Evolutionary conservation across 805 yeast species (phyloP).

Genomic region (Clavispora vitiphila): DNA sequence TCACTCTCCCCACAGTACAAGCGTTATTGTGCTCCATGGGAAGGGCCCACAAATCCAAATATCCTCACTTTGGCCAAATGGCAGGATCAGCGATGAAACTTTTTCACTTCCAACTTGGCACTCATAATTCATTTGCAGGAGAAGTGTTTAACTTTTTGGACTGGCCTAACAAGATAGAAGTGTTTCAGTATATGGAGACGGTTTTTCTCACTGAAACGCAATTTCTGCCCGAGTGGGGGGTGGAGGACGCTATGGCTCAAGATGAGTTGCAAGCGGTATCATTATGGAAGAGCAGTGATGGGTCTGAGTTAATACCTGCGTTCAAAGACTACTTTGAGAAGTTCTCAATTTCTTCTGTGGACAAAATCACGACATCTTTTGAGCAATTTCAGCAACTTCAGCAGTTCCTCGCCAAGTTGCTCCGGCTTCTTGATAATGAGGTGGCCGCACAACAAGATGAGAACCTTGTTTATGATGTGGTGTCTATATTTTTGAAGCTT

Average conservation of each 20-base stretch:
- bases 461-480: constrained; percentile 21
- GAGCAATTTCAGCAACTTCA: constrained; percentile 20
- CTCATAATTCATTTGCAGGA: constrained; percentile 33
- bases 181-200: constrained; percentile 26
- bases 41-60: background rate
- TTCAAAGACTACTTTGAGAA: constrained; percentile 44
- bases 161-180: constrained; percentile 22
- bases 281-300: background rate
- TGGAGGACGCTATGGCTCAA: constrained; percentile 1
- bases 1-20: constrained; percentile 40
- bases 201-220: constrained; percentile 19
- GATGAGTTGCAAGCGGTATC: constrained; percentile 1
- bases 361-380: constrained; percentile 16
- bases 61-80: background rate
- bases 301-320: constrained; percentile 28
- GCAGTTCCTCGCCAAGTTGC: constrained; percentile 19
- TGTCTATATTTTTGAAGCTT: constrained; percentile 49
- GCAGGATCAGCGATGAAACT: background rate
- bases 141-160: constrained; percentile 32
- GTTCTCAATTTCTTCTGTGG: constrained; percentile 35
- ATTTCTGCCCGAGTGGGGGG: constrained; percentile 4
- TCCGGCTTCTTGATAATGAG: constrained; percentile 11
- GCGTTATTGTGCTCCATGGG: constrained; percentile 19
- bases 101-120: constrained; percentile 24
- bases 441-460: constrained; percentile 3